phyloP scores from a whole-genome alignment of 306 rosid species.

The Quercus suber region DNA sequence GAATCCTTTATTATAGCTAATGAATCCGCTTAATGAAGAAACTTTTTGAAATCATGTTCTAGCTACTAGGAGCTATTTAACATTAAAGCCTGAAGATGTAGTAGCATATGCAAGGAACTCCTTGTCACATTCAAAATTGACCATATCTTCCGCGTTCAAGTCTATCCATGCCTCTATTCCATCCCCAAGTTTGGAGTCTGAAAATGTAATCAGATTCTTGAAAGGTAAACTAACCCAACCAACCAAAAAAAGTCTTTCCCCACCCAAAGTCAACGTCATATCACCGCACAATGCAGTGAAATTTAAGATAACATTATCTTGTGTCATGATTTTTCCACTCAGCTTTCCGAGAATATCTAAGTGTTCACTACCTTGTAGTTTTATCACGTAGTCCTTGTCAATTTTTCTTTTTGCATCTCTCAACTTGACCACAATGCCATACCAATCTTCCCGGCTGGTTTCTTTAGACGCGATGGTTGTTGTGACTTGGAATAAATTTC shows the following conservation, averaged over 20 bases:
- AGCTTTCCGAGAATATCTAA: background rate
- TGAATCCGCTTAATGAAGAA: no score
- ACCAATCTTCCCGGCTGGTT: no score
- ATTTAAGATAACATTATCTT: background rate
- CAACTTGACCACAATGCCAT: background rate
- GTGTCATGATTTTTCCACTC: background rate
- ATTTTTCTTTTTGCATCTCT: background rate
- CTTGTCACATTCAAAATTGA: background rate
- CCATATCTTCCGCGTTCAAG: constrained; percentile 31
- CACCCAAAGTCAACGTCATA: constrained; percentile 40
- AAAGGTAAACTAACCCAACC: constrained; percentile 10
- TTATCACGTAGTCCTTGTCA: background rate
- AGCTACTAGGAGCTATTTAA: no score
- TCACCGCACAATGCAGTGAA: constrained; percentile 6
- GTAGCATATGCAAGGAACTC: background rate
- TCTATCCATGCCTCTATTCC: background rate
- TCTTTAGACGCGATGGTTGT: no score
- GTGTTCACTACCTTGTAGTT: background rate
- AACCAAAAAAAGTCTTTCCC: constrained; percentile 42
- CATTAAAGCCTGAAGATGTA: no score
- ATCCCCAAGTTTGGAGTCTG: constrained; percentile 16
- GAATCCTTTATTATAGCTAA: no score
- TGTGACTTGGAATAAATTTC: no score
- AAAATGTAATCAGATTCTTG: constrained; percentile 10
- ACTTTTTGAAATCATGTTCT: no score